These are phyloP conservation scores for Nicotiana undulata DNA, from an alignment of 257 asterid species.

Conservation along the genomic window DNA sequence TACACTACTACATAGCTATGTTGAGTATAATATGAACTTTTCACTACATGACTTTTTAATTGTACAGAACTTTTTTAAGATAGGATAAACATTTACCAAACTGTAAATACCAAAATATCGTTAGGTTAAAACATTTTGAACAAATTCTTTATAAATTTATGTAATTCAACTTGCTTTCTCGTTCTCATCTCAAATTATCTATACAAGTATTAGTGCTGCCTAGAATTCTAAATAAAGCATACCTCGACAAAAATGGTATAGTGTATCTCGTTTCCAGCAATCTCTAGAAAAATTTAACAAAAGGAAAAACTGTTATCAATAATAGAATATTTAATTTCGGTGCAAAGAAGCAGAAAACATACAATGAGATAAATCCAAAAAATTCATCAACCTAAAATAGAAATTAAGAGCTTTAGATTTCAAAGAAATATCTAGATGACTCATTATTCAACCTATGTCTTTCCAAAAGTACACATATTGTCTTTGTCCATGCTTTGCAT, in stretches of 20 bases:
- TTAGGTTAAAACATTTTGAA: not conserved
- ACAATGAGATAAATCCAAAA: not conserved
- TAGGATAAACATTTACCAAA: not conserved
- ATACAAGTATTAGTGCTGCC: not conserved
- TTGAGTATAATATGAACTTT: not conserved
- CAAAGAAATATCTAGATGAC: not conserved
- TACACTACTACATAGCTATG: not conserved
- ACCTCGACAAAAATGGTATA: conserved; percentile 76
- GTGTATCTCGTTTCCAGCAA: conserved; percentile 38
- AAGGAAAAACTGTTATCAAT: conserved; percentile 3
- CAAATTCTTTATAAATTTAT: not conserved
- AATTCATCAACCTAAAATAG: not conserved
- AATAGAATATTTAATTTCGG: not conserved
- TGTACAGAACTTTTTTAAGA: not conserved
- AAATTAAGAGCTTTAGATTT: not conserved
- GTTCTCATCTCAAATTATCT: not conserved
- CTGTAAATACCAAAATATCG: not conserved
- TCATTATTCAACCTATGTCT: not conserved
- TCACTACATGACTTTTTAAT: not conserved
- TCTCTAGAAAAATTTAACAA: conserved; percentile 31
- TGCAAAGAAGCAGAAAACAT: not conserved
- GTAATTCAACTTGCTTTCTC: not conserved
- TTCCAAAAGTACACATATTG: not conserved
- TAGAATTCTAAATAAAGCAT: conserved; percentile 2
- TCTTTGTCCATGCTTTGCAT: not conserved